phyloP scores from a whole-genome alignment of 225 moss, liverwort and hornwort genomes.

The Antitrichia curtipendula region DNA sequence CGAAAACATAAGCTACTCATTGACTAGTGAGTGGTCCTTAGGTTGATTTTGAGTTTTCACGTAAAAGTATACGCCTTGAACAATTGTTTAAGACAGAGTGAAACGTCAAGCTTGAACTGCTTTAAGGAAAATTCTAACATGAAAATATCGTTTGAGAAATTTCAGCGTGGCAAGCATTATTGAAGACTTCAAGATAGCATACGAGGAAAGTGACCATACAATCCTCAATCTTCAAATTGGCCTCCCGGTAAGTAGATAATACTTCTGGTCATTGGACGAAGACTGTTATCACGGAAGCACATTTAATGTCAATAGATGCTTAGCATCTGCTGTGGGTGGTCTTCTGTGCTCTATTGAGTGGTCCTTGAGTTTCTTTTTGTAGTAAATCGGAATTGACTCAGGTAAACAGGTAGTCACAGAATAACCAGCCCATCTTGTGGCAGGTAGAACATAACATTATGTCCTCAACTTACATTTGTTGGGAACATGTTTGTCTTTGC shows the following conservation, averaged over 20 bases:
- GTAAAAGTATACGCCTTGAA: background rate
- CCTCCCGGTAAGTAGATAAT: constrained; percentile 35
- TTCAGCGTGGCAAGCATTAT: constrained; percentile 60
- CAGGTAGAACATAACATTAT: constrained; percentile 67
- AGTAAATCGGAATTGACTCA: background rate
- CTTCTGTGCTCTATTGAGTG: background rate
- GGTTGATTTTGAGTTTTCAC: background rate
- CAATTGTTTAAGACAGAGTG: no score
- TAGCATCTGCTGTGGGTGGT: background rate
- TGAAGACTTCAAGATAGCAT: constrained; percentile 53
- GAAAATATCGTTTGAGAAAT: background rate
- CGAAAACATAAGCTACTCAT: background rate
- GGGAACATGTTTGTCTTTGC: constrained; percentile 47
- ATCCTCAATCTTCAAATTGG: constrained; percentile 65
- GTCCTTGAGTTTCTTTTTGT: background rate
- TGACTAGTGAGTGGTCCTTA: background rate
- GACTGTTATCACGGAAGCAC: background rate
- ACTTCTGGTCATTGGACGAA: background rate
- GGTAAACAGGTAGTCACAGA: background rate
- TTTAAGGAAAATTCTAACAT: background rate
- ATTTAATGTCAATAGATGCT: background rate
- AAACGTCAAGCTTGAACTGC: background rate
- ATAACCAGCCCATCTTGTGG: background rate
- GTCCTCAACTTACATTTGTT: constrained; percentile 67
- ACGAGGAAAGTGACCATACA: constrained; percentile 47